Base-by-base conservation (phyloP, 345 rosid genomes). In the Rhizophora mangle region DNA sequence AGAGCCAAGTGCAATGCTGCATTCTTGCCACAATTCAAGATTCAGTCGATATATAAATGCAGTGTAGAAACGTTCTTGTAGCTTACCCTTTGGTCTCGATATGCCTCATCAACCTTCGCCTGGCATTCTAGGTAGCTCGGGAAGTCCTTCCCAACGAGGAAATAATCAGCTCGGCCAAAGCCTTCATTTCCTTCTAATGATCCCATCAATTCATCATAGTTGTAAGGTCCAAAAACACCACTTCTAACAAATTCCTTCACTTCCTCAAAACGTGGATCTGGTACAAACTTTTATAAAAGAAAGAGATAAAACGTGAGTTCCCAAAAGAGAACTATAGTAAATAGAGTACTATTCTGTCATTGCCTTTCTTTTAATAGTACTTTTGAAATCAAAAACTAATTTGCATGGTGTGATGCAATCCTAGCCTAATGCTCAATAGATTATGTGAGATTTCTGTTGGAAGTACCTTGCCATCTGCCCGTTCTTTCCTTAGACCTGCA, bases 141-240 rank as follows among this genome's bases (percentile, higher is more conserved):
- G 76, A 91, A 91, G 84, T 91, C 97, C 79, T 85, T 85, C 73
- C 92, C 97, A 39, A 91, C 92, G 0, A 91, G 94, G 83, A 91
- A 91, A 77, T 88, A 91, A 75, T 91, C 97, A 5, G 89, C 94
- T 36, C 76, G 78, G 31, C 94, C 97, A 65, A 81, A 91, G 29
- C 97, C 97, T 83, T 88, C 87, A 9, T 85, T 85, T 72, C 97
- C 97, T 84, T 91, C 97, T 29, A 91, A 70, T 19, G 97, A 85
- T 70, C 88, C 94, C 18, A 91, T 70, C 62, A 91, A 74, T 75
- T 87, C 94, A 68, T 85, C 85, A 51, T 86, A 88, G 72, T 57
- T 78, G 79, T 69, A 80, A 16, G 86, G 59, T 59, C 97, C 94
- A 61, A 91, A 88, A 39, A 83, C 83, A 68, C 94, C 94, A 49